Evolutionary conservation across 495 filamentous ascomycete species (phyloP), one percentile per base, ranked within the genome.

Genomic region (Aspergillus steynii): DNA sequence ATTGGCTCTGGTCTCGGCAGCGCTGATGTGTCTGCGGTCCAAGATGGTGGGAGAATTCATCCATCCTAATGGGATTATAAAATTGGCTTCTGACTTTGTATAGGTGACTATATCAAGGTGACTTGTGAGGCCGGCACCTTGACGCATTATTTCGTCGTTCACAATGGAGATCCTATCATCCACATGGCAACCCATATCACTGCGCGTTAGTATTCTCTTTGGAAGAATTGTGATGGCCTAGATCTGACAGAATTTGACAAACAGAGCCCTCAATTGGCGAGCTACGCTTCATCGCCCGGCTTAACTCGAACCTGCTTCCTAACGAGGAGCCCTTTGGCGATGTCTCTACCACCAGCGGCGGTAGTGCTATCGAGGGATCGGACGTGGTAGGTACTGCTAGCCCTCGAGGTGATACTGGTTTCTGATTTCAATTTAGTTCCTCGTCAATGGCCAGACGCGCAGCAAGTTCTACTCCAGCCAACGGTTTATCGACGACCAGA

Each of bases 391-490:
- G 68, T 71, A 27, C 15, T 45, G 14, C 9, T 2, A n/a, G 27
- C 14, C 25, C 34, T 0, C 9, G 26, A 9, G 27, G 34, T 56
- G 9, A 28, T 29, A 28, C 9, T 45, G 15, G 15, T 37, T 42
- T 2, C 49, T 59, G 7, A 64, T 56, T 1, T 2, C 10, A 31
- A 27, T 46, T 25, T n/a, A 64, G 65, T 88, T 81, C 64, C 52
- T 85, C 37, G 83, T 88, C 42, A 66, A 80, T 61, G 83, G 85
- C 12, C 75, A 88, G 64, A 88, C 86, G 0, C 83, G 86, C 28
- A 84, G 81, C 69, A 89, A 89, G 70, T 89, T 89, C 76, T 89
- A 87, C 74, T 87, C 84, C 15, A 85, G 82, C 63, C 75, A 86
- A 14, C 77, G 84, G 0, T 88, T 88, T 71, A 88, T 89, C 72